Evolutionary conservation across 306 rosid genomes (phyloP).

Genomic region (Vigna radiata): DNA sequence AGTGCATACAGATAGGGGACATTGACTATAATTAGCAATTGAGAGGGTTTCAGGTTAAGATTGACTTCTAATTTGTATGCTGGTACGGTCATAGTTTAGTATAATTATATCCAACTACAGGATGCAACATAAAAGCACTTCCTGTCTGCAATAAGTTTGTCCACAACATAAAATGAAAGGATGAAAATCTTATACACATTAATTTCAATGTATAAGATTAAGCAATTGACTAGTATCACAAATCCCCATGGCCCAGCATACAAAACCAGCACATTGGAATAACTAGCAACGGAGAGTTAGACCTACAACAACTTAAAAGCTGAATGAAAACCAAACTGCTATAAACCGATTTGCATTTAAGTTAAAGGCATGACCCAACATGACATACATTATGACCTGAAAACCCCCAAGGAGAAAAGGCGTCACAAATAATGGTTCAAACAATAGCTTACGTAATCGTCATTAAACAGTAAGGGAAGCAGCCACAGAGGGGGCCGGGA

Average conservation of each 20-base stretch:
- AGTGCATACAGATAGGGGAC: background rate
- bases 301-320: conserved; percentile 22
- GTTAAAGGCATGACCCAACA: background rate
- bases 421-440: conserved; percentile 17
- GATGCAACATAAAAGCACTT: background rate
- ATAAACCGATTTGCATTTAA: conserved; percentile 7
- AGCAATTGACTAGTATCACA: background rate
- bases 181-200: background rate
- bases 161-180: background rate
- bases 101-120: background rate
- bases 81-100: background rate
- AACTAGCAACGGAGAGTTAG: background rate
- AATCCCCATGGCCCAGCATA: background rate
- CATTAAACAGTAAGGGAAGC: background rate
- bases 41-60: background rate
- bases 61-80: background rate
- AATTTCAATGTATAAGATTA: background rate
- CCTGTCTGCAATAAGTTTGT: background rate
- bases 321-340: conserved; percentile 34
- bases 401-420: conserved; percentile 6
- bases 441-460: background rate
- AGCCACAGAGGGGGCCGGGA: background rate
- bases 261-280: background rate
- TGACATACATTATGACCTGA: background rate
- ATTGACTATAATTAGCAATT: background rate